Base-by-base conservation (phyloP, 148 eudicot species). In the Bassia scoparia region DNA sequence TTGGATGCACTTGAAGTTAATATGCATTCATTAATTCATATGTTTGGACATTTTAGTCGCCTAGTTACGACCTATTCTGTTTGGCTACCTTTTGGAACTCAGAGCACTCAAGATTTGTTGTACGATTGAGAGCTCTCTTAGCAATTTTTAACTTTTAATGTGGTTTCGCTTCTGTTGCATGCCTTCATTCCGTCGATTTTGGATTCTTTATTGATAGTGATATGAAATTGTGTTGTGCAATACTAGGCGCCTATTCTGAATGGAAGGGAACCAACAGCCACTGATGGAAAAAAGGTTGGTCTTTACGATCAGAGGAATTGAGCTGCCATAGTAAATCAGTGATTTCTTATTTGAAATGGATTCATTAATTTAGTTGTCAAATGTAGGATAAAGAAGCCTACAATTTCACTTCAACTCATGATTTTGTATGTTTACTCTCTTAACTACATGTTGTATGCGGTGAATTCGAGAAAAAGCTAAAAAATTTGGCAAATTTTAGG, bases 251-350 rank as follows among this genome's bases (percentile, higher is more conserved):
- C 99, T 23, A 92, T 96, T 75, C 74, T 96, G 61, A 81, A 83
- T 81, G 97, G 94, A 76, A 88, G 99, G 82, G 99, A 96, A 79
- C 99, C 99, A 17, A 78, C 83, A 60, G 92, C 97, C 37, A 83
- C 88, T 52, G 91, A 86, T 68, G 90, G 83, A 82, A 89, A 85
- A 85, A 78, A 52, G 74, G 84, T 92, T 23, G 87, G 94, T 67
- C 69, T 70, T 78, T 87, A 81, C 85, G 97, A 35, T 92, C 99
- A 77, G 86, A 84, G 71, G 99, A 90, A 86, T 69, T 96, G 78
- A 96, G 97, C n/a, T 83, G 86, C 86, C 76, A 92, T 79, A 86
- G 99, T 96, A 67, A 96, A 96, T 85, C 97, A 92, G 99, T 12
- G 30, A 37, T 11, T 60, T 44, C 23, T 44, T 7, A 31, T 29